phyloP scores from a whole-genome alignment of 1,284 basidiomycete species.

The Fomitopsis betulina region DNA sequence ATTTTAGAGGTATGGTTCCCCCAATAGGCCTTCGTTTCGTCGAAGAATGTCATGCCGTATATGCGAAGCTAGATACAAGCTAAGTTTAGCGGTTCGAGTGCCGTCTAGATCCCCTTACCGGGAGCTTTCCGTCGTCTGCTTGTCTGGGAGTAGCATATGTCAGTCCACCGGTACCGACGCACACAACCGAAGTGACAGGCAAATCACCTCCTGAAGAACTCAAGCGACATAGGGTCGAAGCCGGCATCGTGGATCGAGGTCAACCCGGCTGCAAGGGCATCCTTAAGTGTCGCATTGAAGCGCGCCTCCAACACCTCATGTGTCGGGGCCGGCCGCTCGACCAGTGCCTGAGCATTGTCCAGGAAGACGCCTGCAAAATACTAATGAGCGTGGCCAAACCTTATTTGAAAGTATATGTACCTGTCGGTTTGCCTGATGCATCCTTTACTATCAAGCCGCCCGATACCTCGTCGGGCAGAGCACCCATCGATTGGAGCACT shows the following conservation, averaged over 20 bases:
- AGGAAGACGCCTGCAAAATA: constrained; percentile 51
- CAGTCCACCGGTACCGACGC: background rate
- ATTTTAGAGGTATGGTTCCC: constrained; percentile 61
- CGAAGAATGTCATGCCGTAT: constrained; percentile 69
- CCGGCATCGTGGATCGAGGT: constrained; percentile 86
- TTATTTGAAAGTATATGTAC: constrained; percentile 32
- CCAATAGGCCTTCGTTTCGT: constrained; percentile 71
- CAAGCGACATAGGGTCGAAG: constrained; percentile 61
- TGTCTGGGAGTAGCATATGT: constrained; percentile 37
- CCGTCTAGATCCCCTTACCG: constrained; percentile 39
- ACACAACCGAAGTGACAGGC: background rate
- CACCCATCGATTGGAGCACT: constrained; percentile 54
- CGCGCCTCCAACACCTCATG: constrained; percentile 59
- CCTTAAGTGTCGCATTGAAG: constrained; percentile 59
- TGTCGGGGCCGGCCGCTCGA: constrained; percentile 61
- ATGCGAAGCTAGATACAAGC: constrained; percentile 50
- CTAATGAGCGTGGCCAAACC: background rate
- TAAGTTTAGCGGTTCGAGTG: background rate
- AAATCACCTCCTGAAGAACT: constrained; percentile 66
- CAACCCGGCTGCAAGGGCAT: constrained; percentile 69
- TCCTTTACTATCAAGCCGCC: constrained; percentile 82
- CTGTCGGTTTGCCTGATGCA: constrained; percentile 66
- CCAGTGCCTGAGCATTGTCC: constrained; percentile 67
- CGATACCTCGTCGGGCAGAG: constrained; percentile 62
- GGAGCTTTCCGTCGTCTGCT: constrained; percentile 52